Conservation (phyloP, 768 basidiomycete species). For the Leccinum rimulosum region DNA sequence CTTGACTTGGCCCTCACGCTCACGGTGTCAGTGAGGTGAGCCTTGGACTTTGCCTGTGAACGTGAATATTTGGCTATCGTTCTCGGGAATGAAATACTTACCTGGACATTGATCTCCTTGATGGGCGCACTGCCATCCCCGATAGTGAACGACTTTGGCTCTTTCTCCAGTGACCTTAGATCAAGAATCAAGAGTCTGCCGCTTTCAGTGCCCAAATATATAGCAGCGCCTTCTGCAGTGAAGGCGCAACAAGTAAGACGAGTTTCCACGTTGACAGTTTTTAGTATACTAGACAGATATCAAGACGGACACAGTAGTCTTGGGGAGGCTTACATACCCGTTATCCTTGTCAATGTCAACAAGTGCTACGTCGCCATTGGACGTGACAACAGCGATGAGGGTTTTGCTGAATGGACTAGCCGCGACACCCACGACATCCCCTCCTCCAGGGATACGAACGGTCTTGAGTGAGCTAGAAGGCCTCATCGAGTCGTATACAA, state of each 20-base stretch:
- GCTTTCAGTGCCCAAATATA: constrained; percentile 63
- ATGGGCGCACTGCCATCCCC: constrained; percentile 48
- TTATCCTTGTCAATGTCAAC: constrained; percentile 77
- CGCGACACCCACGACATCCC: constrained; percentile 53
- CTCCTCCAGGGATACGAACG: constrained; percentile 47
- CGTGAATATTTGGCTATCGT: background rate
- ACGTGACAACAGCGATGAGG: constrained; percentile 56
- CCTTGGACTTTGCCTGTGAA: constrained; percentile 20
- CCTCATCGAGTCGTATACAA: constrained; percentile 62
- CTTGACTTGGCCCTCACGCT: constrained; percentile 11
- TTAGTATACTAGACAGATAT: constrained; percentile 47
- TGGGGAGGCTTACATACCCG: constrained; percentile 41
- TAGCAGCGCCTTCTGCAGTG: constrained; percentile 63
- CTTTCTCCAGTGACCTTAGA: constrained; percentile 62
- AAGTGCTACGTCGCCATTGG: constrained; percentile 52
- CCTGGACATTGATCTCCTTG: constrained; percentile 58
- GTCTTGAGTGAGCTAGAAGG: constrained; percentile 55
- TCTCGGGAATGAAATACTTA: constrained; percentile 22
- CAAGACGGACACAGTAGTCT: background rate
- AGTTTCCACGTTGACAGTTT: constrained; percentile 51
- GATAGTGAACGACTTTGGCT: constrained; percentile 52
- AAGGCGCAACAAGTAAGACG: constrained; percentile 61
- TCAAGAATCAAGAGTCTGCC: constrained; percentile 66
- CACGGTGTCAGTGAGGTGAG: background rate
- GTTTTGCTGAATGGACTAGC: constrained; percentile 79